Base-by-base conservation (phyloP, 768 basidiomycete genomes). In the Boletus rex-veris region DNA sequence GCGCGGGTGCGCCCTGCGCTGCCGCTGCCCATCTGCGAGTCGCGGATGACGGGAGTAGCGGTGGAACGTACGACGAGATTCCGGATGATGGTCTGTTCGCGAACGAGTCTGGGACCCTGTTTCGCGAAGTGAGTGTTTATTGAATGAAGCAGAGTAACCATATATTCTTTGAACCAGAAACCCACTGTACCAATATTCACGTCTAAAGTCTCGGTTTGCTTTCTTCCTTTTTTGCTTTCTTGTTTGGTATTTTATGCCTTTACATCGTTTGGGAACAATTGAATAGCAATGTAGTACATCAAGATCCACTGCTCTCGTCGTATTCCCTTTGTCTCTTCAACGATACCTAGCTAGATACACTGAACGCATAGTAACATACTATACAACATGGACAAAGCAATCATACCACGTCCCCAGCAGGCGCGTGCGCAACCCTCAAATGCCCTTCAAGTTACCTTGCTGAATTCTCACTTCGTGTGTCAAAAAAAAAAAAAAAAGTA, bases 81-180 rank as follows among this genome's bases (percentile, higher is more conserved):
- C 37, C 47, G 5, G 65, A 62, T 35, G 64, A 61, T 11, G 53
- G 45, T 15, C 19, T 65, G n/a, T 58, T 57, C 53, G 51, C 44
- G 45, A 55, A 46, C 53, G 58, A 55, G 57, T 59, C 58, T 61
- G 57, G 24, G 47, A 45, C 45, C 7, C 47, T 57, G 33, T 55
- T 63, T 57, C 61, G 62, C 40, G 57, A 59, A 1, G 59, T 68
- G 53, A 61, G 56, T 12, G 67, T 61, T 18, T 69, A 54, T 40
- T 68, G 33, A 58, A 36, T 1, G n/a, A 40, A n/a, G 41, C 2
- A 5, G n/a, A 28, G 18, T 10, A 3, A 5, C 10, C 9, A 26
- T 10, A 26, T 10, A 19, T 15, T 44, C 11, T 18, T 55, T 54
- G 7, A 14, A 37, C 41, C 21, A 3, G 9, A 14, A 49, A 47